Percentiles rank a stretch among this genome's conserved stretches.
Conservation (phyloP, 73 alveolate species). For the Effrenium voratum region DNA sequence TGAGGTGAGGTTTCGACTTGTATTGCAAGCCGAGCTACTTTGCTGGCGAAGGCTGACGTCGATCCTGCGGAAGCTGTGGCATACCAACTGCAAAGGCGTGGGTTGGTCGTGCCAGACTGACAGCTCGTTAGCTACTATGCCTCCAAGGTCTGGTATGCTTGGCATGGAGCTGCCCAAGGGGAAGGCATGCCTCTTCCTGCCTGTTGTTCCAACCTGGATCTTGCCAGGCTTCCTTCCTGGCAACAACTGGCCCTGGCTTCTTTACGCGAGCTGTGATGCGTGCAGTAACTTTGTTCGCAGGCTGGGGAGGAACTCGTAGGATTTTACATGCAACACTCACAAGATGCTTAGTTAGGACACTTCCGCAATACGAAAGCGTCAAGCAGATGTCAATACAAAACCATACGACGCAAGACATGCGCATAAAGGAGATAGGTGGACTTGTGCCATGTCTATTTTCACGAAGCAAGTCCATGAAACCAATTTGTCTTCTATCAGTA, state of each 20-base stretch:
- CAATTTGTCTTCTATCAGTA: no score
- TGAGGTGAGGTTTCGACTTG: not conserved
- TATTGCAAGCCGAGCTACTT: not conserved
- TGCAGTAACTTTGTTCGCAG: slow-evolving; percentile 24
- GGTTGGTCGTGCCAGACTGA: not conserved
- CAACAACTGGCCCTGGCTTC: slow-evolving; percentile 88
- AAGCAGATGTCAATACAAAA: no score
- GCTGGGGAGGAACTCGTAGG: not conserved
- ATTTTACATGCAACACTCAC: no score
- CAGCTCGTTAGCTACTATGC: not conserved
- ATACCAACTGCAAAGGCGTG: slow-evolving; percentile 54
- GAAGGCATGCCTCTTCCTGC: not conserved
- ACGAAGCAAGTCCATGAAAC: no score
- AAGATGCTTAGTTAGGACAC: no score
- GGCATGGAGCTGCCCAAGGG: slow-evolving; percentile 36
- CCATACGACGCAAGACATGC: no score
- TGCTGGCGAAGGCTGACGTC: slow-evolving; percentile 30
- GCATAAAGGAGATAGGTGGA: no score
- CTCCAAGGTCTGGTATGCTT: slow-evolving; percentile 79
- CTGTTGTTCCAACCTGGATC: not conserved
- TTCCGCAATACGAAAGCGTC: no score
- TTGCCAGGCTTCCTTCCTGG: slow-evolving; percentile 67
- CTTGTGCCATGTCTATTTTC: no score
- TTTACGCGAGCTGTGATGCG: slow-evolving; percentile 58
- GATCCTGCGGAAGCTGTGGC: slow-evolving; percentile 83